Base-by-base conservation (phyloP, 169 alveolate species). In the Sarcocystis neurona region DNA sequence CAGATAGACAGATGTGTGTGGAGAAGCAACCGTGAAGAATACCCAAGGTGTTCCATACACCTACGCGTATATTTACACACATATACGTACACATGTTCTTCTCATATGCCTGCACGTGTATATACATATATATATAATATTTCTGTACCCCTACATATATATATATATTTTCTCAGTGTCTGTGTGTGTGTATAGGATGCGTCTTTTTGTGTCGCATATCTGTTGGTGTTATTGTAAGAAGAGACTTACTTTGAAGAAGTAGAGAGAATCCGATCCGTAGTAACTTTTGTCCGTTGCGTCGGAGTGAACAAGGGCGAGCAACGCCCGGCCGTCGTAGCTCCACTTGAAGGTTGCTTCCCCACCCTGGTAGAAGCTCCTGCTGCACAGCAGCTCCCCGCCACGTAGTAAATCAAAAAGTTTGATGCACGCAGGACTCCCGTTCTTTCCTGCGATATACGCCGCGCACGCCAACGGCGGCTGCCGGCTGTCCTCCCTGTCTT, bases 241-340 rank as follows among this genome's bases (percentile, higher is more conserved):
- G 68, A 12, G 2, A 15, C 41, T 46, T 30, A 84, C 89, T 47
- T 30, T 39, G 48, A 84, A 80, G 48, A 84, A 84, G 48, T 84
- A 84, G 43, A 84, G 80, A 0, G 89, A 60, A 32, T 66, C 72
- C 34, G 80, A 68, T 8, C 89, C 89, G 70, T 84, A 84, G 82
- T 84, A 84, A n/a, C 72, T 68, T 48, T 50, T 30, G n/a, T 70
- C 89, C 72, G 74, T 84, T 5, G 84, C 82, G 48, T 84, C 89
- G 44, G 87, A 50, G 87, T 79, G 87, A 2, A 58, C 58, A 32
- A 44, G 56, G 37, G 58, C 53, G 74, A 79, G 87, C 47, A 79
- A 32, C 48, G 87, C 79, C 34, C 89, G 39, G 66, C 89, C 89
- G 48, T 84, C 89, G 79, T 63, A 63, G 50, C 79, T 53, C 89